Evolutionary conservation across 2,329 filamentous ascomycete species (phyloP), one percentile per base, ranked within the genome.

Genomic region (Bipolaris bicolor): DNA sequence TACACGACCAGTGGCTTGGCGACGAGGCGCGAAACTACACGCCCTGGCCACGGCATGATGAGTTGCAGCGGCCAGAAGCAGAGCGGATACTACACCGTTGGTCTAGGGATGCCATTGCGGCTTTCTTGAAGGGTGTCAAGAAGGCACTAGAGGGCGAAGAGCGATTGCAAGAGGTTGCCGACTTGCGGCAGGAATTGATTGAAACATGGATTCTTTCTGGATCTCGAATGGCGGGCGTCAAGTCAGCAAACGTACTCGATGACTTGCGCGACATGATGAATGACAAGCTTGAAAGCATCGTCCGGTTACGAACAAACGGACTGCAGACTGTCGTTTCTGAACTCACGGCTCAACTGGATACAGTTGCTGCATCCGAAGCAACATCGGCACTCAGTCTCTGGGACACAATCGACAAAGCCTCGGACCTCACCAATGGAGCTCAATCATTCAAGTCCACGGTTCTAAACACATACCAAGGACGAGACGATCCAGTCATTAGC

Each of bases 21-120:
- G 87, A 92, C 7, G 91, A 96, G 58, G 90, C 97, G 40, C 86
- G 86, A 45, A 90, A 89, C 63, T 97, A 96, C 71, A 94, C 88
- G 0, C 93, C 93, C 0, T 97, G 92, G 79, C 90, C 96, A 34
- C 87, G 90, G 29, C 88, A 96, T 66, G 91, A 93, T 63, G 90
- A 95, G 63, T 66, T 83, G 5, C 70, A 77, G 22, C 61, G 71
- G 29, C 54, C 72, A 2, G 79, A 81, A 16, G 78, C 75, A 5
- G 76, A 79, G 55, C 76, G 69, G 18, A 68, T 80, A 49, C 60
- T 77, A 24, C 73, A 74, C 43, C 64, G 67, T 37, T 81, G 77
- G 79, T 78, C 74, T 7, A 76, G 69, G 57, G 71, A 75, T 46
- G 76, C 76, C 22, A 73, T 79, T 18, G 58, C 67, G 5, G 60